Evolutionary conservation across 306 rosid species (phyloP).

Genomic region (Albizia julibrissin): DNA sequence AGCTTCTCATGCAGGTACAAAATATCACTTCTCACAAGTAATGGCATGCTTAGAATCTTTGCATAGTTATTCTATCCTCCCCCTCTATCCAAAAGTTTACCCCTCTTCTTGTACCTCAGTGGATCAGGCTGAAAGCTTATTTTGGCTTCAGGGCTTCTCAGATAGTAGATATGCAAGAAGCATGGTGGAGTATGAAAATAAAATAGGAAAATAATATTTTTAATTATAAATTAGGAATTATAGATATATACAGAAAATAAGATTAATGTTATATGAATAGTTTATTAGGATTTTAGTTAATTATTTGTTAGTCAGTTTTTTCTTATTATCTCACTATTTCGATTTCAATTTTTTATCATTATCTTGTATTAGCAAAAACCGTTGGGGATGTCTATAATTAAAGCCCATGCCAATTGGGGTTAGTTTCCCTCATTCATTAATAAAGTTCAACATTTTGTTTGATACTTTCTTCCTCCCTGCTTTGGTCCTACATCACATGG

Average conservation of each 20-base stretch:
- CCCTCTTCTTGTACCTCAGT: neutral
- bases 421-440: neutral
- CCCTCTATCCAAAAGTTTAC: neutral
- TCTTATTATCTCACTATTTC: neutral
- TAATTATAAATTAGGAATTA: neutral
- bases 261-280: neutral
- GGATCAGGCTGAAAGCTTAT: conserved; percentile 19
- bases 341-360: neutral
- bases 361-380: neutral
- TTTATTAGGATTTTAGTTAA: neutral
- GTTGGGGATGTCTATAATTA: neutral
- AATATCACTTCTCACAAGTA: neutral
- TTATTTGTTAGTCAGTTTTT: neutral
- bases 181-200: neutral
- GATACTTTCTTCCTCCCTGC: neutral
- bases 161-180: conserved; percentile 1
- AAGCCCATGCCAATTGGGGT: neutral
- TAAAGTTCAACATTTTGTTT: neutral
- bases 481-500: neutral
- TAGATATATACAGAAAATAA: neutral
- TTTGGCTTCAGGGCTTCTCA: conserved; percentile 5
- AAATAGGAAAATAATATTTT: neutral
- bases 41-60: neutral
- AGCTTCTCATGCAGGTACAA: neutral
- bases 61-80: neutral